Conservation (phyloP, 1,139 yeast genomes). For the Magnusiomyces paraingens region DNA sequence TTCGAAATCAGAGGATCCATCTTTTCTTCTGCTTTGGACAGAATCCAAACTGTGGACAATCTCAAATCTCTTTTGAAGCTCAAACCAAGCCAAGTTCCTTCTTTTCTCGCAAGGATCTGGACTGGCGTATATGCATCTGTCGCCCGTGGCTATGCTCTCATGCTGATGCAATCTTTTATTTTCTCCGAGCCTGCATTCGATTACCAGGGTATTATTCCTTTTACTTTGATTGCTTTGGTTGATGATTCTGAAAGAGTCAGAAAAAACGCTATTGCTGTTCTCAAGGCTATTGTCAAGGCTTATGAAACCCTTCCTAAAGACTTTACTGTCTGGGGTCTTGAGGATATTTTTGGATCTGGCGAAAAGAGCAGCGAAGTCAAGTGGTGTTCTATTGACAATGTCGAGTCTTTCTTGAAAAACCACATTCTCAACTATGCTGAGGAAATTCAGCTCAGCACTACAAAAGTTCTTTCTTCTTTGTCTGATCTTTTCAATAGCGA, state of each 20-base stretch:
- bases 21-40: constrained; percentile 25
- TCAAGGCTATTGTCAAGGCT: constrained; percentile 33
- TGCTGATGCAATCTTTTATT: constrained; percentile 21
- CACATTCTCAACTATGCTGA: constrained; percentile 35
- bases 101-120: constrained; percentile 33
- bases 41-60: constrained; percentile 15
- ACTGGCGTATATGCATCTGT: constrained; percentile 26
- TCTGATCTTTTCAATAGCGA: constrained; percentile 22
- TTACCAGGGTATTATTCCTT: constrained; percentile 32
- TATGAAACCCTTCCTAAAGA: constrained; percentile 35
- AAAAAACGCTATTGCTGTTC: constrained; percentile 36
- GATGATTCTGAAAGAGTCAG: constrained; percentile 34
- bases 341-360: constrained; percentile 43
- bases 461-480: constrained; percentile 37
- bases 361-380: constrained; percentile 43
- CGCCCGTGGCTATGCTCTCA: constrained; percentile 29
- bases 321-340: constrained; percentile 32
- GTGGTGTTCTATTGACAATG: constrained; percentile 59
- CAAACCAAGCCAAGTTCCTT: constrained; percentile 12
- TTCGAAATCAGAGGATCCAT: constrained; percentile 43
- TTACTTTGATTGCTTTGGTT: constrained; percentile 26
- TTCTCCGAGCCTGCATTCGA: constrained; percentile 22
- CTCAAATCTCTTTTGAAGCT: constrained; percentile 17
- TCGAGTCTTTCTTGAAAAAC: constrained; percentile 42
- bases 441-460: constrained; percentile 43